phyloP scores from a whole-genome alignment of 129 eudicot species.

The Scalesia atractyloides region DNA sequence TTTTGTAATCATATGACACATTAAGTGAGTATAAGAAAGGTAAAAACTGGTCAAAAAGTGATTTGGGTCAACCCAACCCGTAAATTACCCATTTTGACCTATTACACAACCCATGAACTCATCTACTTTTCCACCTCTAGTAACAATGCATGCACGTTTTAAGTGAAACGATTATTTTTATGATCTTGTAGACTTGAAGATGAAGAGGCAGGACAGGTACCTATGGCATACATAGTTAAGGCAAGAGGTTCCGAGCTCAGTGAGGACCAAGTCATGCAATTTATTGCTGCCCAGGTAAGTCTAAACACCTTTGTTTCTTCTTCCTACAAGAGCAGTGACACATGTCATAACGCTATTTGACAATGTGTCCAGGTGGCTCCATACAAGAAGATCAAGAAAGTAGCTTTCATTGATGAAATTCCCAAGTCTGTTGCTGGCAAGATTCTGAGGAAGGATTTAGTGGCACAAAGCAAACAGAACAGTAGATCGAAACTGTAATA shows the following conservation, averaged over 20 bases:
- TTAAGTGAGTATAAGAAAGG: neutral
- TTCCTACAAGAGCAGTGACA: constrained; percentile 4
- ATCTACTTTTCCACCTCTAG: neutral
- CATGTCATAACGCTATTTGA: neutral
- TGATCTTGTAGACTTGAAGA: constrained; percentile 57
- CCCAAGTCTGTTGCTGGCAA: constrained; percentile 87
- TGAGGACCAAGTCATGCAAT: constrained; percentile 65
- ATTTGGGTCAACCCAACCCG: neutral
- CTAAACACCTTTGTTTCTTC: constrained; percentile 8
- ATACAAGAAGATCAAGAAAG: constrained; percentile 68
- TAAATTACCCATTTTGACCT: neutral
- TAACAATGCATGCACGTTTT: constrained; percentile 6
- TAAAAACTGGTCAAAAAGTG: neutral
- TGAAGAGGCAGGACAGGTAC: constrained; percentile 81
- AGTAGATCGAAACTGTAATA: constrained; percentile 49
- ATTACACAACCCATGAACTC: neutral
- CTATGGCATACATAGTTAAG: constrained; percentile 72
- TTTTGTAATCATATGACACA: neutral
- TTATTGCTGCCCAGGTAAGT: constrained; percentile 65
- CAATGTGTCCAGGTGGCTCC: constrained; percentile 67
- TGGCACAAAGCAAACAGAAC: constrained; percentile 41
- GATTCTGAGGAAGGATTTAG: constrained; percentile 64
- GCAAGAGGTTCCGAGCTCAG: constrained; percentile 47
- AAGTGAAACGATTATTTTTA: constrained; percentile 5
- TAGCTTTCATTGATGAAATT: constrained; percentile 61